phyloP scores from a whole-genome alignment of 139 green algal genomes.

The Edaphochlamys debaryana region DNA sequence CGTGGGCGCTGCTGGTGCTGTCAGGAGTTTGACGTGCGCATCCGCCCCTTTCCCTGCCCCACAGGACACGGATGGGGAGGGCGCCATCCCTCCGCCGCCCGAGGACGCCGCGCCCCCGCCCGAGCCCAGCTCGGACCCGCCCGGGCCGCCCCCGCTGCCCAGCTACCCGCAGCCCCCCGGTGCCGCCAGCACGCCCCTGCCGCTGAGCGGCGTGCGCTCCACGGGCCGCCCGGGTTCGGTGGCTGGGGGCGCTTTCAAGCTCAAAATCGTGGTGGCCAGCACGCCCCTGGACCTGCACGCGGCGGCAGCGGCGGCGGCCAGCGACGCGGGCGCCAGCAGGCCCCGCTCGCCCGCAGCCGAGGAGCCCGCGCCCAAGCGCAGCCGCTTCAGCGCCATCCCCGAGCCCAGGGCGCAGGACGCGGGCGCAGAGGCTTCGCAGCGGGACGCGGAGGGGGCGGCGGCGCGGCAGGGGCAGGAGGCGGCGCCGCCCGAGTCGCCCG shows the following conservation, averaged over 20 bases:
- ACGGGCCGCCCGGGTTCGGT: too few species aligned
- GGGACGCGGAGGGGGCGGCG: too few species aligned
- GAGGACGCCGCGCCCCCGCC: not conserved
- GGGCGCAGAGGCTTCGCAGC: too few species aligned
- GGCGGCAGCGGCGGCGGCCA: not conserved
- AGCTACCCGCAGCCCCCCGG: not conserved
- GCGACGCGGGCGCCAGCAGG: not conserved
- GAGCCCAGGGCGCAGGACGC: too few species aligned
- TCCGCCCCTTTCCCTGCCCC: too few species aligned
- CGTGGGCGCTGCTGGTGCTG: too few species aligned
- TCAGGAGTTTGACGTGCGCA: too few species aligned
- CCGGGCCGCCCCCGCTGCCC: not conserved
- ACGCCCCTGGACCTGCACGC: conserved; percentile 34
- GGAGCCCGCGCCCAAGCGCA: not conserved
- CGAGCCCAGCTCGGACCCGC: not conserved
- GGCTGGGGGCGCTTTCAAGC: conserved; percentile 28
- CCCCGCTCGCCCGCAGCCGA: not conserved
- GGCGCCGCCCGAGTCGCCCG: conserved; percentile 31
- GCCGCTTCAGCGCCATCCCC: not conserved
- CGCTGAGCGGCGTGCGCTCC: too few species aligned
- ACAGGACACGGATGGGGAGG: too few species aligned
- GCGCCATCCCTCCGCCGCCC: not conserved
- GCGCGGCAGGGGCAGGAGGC: not conserved
- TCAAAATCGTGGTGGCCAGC: conserved; percentile 55
- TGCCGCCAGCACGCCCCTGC: too few species aligned